Percentiles rank a stretch among this genome's conserved stretches.
Evolutionary conservation across 495 filamentous ascomycete species (phyloP).

Genomic region (Penicillium canariense): DNA sequence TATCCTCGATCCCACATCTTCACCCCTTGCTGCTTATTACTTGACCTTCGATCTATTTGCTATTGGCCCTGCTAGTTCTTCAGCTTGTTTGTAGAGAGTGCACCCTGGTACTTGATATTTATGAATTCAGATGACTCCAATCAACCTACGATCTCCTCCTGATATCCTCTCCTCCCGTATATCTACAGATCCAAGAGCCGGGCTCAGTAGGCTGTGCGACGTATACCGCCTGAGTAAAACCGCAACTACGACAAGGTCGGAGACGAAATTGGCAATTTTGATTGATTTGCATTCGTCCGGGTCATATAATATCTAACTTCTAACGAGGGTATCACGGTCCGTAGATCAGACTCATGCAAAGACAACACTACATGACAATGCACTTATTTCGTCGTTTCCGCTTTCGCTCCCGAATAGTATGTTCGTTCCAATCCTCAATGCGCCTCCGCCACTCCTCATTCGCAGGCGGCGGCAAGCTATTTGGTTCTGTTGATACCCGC

Average conservation of each 20-base stretch:
- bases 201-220: too few relatives aligned
- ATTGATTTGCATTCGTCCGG: neutral
- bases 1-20: neutral
- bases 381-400: slow-evolving; percentile 37
- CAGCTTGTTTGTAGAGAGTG: neutral
- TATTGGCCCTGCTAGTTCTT: neutral
- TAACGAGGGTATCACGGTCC: slow-evolving; percentile 17
- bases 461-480: slow-evolving; percentile 29
- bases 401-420: slow-evolving; percentile 39
- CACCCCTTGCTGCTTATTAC: neutral
- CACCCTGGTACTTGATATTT: neutral
- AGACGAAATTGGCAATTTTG: neutral
- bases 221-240: too few relatives aligned
- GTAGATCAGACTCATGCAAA: slow-evolving; percentile 2
- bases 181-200: too few relatives aligned
- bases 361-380: slow-evolving; percentile 35
- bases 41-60: neutral
- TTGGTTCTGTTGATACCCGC: slow-evolving; percentile 41
- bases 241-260: too few relatives aligned
- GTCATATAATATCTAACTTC: neutral
- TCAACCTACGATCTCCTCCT: neutral
- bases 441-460: slow-evolving; percentile 44
- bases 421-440: slow-evolving; percentile 46
- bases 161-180: too few relatives aligned
- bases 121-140: neutral